Conservation (phyloP, 2,329 filamentous ascomycete species). For the Stemphylium vesicarium region DNA sequence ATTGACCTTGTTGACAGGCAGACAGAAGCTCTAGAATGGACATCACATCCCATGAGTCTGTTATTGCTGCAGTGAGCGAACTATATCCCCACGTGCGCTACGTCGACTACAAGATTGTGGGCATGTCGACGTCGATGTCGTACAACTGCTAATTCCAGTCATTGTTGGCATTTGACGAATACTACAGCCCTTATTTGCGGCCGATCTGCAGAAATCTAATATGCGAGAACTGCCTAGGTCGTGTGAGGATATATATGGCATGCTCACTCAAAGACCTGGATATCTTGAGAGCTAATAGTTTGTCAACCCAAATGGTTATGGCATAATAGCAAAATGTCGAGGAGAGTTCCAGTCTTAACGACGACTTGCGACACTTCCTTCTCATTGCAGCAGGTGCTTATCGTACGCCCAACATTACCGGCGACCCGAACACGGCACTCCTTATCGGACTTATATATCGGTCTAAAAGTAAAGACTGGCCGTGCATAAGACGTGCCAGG, state of each 20-base stretch:
- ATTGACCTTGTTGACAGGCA: no score
- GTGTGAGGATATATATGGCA: neutral
- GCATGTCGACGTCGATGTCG: no score
- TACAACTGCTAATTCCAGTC: no score
- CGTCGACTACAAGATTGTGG: no score
- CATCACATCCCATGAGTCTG: no score
- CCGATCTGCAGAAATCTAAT: neutral
- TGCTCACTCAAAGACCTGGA: neutral
- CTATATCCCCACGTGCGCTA: no score
- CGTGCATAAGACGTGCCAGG: no score
- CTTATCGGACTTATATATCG: constrained; percentile 16
- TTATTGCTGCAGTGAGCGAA: no score
- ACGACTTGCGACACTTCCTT: constrained; percentile 26
- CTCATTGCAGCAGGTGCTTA: constrained; percentile 20
- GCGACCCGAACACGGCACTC: constrained; percentile 8
- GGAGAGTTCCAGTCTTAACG: constrained; percentile 21
- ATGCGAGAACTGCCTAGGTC: neutral
- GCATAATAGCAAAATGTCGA: constrained; percentile 64
- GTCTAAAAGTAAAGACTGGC: no score
- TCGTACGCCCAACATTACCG: constrained; percentile 14
- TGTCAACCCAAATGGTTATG: constrained; percentile 35
- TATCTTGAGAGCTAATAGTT: neutral
- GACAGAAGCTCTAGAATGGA: no score
- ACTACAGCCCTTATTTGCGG: neutral
- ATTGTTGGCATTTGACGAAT: neutral